Percentiles rank a stretch among this genome's conserved stretches.
phyloP scores from a whole-genome alignment of 2,329 filamentous ascomycete genomes.

The Aspergillus thermomutatus region DNA sequence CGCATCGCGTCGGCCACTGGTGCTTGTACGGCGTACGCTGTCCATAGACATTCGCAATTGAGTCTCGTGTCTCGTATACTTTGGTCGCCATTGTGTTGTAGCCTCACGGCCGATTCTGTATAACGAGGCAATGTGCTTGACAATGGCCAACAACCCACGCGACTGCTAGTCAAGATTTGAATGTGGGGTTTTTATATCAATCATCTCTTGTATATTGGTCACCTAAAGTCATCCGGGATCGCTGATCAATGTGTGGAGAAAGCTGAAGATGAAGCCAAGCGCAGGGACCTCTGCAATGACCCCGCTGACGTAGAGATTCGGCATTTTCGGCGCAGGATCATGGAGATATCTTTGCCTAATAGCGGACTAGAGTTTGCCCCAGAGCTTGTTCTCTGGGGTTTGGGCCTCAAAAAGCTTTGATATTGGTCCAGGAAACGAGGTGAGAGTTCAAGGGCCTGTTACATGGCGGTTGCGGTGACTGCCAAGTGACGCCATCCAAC shows the following conservation, averaged over 20 bases:
- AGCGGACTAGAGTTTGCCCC: background rate
- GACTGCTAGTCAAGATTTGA: background rate
- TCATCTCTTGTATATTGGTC: background rate
- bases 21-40: constrained; percentile 32
- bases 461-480: background rate
- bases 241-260: no score
- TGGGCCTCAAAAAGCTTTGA: background rate
- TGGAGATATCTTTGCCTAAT: background rate
- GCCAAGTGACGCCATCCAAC: background rate
- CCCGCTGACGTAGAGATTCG: background rate
- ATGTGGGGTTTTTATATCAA: background rate
- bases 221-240: no score
- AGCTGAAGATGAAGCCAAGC: background rate
- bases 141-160: background rate
- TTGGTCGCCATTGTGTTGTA: no score
- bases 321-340: background rate
- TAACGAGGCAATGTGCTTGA: background rate
- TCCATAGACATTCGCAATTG: constrained; percentile 33
- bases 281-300: background rate
- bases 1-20: constrained; percentile 33
- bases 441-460: no score
- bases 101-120: no score
- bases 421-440: background rate
- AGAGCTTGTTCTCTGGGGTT: background rate
- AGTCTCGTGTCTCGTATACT: constrained; percentile 21